Conservation (phyloP, 371 early-diverging fungal species). For the Circinella minor region DNA sequence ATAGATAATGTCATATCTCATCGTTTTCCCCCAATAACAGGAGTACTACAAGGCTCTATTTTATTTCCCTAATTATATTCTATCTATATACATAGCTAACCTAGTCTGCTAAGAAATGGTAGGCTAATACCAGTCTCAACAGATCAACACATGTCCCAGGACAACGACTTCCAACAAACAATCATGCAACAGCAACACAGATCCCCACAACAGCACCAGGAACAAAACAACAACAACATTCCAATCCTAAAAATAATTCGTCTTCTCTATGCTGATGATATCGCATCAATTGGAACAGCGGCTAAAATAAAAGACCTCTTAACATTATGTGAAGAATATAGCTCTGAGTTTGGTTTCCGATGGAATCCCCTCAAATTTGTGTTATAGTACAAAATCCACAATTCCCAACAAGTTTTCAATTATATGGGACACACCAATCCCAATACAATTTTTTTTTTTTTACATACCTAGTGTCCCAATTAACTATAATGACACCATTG, state of each 20-base stretch:
- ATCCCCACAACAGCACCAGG: too few relatives aligned
- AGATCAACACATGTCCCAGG: too few relatives aligned
- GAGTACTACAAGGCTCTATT: conserved; percentile 32
- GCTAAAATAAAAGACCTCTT: conserved; percentile 4
- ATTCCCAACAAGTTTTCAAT: not conserved
- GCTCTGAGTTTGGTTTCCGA: conserved; percentile 20
- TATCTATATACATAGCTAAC: conserved; percentile 26
- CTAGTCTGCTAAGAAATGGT: conserved; percentile 7
- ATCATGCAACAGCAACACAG: too few relatives aligned
- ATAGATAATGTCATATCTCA: conserved; percentile 3
- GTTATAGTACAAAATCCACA: conserved; percentile 1
- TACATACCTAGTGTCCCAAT: conserved; percentile 15
- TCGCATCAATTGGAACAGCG: conserved; percentile 11
- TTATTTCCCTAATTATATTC: conserved; percentile 34
- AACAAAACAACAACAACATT: too few relatives aligned
- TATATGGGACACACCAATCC: not conserved
- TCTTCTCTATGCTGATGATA: conserved; percentile 9
- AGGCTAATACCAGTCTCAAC: too few relatives aligned
- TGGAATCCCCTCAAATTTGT: conserved; percentile 30
- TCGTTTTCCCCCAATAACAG: conserved; percentile 12
- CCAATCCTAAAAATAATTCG: too few relatives aligned
- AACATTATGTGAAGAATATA: not conserved
- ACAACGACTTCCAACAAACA: too few relatives aligned
- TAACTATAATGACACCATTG: not conserved
- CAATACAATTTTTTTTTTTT: not conserved